phyloP scores from a whole-genome alignment of 306 rosid genomes.

The Carpinus viminea region DNA sequence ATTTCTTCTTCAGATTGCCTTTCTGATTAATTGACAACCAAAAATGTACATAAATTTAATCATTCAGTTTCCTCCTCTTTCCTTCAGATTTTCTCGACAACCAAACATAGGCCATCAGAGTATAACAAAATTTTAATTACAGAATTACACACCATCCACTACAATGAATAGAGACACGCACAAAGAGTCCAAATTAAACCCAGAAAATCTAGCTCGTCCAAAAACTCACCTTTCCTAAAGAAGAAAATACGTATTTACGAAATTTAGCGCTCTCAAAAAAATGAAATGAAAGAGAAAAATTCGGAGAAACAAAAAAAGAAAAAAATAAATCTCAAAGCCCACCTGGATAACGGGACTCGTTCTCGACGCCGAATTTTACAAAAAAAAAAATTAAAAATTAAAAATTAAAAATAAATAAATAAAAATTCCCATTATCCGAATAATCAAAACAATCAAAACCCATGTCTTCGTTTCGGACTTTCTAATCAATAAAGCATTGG shows the following conservation, averaged over 20 bases:
- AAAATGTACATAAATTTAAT: neutral
- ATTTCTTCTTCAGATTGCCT: neutral
- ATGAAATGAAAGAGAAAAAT: conserved; percentile 4
- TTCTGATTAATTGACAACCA: neutral
- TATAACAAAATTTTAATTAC: conserved; percentile 20
- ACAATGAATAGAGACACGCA: conserved; percentile 44
- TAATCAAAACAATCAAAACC: conserved; percentile 25
- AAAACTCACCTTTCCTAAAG: conserved; percentile 22
- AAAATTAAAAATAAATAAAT: neutral
- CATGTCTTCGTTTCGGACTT: neutral
- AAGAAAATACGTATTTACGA: conserved; percentile 33
- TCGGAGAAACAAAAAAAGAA: neutral
- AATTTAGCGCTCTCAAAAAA: conserved; percentile 27
- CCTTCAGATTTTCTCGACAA: conserved; percentile 23
- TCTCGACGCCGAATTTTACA: conserved; percentile 7
- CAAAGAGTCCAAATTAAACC: conserved; percentile 11
- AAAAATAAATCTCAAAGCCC: conserved; percentile 15
- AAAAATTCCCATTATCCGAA: conserved; percentile 8
- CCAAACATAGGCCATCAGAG: conserved; percentile 27
- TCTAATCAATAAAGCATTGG: conserved; percentile 4
- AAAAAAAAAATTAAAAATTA: neutral
- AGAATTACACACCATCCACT: conserved; percentile 1
- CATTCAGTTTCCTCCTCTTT: conserved; percentile 18
- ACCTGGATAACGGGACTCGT: neutral
- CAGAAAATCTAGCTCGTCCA: conserved; percentile 4